Conservation (phyloP, 2,329 filamentous ascomycete genomes). For the Xylaria sp. region DNA sequence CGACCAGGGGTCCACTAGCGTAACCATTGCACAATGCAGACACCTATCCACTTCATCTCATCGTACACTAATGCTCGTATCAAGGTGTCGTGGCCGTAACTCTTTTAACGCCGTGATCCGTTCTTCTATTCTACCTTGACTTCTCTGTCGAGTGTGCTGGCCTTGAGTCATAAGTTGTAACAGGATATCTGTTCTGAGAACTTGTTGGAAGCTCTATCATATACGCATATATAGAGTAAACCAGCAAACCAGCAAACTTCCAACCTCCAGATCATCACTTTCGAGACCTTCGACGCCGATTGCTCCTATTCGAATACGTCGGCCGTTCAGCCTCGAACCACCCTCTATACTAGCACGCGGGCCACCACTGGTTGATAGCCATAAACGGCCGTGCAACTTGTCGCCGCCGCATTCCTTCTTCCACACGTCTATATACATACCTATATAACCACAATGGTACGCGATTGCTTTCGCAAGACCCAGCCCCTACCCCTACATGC, state of each 20-base stretch:
- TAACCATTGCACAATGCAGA: slow-evolving; percentile 36
- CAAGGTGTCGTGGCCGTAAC: slow-evolving; percentile 36
- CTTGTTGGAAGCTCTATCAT: slow-evolving; percentile 34
- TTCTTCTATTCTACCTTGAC: slow-evolving; percentile 23
- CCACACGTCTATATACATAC: slow-evolving; percentile 5
- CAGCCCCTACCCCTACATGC: background rate
- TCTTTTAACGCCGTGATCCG: slow-evolving; percentile 6
- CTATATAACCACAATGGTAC: slow-evolving; percentile 45
- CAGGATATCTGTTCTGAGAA: slow-evolving; percentile 46
- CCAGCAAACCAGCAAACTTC: background rate
- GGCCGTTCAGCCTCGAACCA: slow-evolving; percentile 6
- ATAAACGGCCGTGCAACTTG: slow-evolving; percentile 6
- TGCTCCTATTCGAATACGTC: slow-evolving; percentile 8
- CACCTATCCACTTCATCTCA: slow-evolving; percentile 41
- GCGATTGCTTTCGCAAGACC: slow-evolving; percentile 9
- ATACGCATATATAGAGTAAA: slow-evolving; percentile 24
- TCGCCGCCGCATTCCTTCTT: background rate
- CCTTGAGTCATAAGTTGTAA: slow-evolving; percentile 34
- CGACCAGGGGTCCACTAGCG: slow-evolving; percentile 2
- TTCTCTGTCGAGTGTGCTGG: slow-evolving; percentile 27
- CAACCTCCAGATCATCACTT: slow-evolving; percentile 9
- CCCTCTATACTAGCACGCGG: background rate
- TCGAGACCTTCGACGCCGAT: slow-evolving; percentile 23
- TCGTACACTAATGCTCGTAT: slow-evolving; percentile 6
- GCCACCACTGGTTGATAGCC: slow-evolving; percentile 7